phyloP scores from a whole-genome alignment of 805 yeast genomes.

The Candida montana region DNA sequence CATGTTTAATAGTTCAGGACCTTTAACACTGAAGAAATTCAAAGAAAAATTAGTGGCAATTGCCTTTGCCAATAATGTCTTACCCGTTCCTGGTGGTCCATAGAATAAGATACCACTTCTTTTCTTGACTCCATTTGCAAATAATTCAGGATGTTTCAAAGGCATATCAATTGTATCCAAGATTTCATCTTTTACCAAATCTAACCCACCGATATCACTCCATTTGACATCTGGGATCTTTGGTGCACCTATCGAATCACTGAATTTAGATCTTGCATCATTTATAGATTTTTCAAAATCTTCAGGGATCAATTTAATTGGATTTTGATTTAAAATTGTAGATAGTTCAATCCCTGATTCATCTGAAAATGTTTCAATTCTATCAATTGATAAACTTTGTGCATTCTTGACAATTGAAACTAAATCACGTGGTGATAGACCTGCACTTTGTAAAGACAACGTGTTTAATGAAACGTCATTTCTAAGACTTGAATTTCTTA shows the following conservation, averaged over 20 bases:
- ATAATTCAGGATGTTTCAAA: conserved; percentile 84
- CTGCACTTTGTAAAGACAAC: conserved; percentile 85
- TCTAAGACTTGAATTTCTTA: conserved; percentile 29
- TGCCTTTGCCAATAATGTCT: conserved; percentile 91
- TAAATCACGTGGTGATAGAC: conserved; percentile 81
- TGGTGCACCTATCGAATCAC: conserved; percentile 96
- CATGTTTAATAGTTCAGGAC: conserved; percentile 95
- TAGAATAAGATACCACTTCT: conserved; percentile 91
- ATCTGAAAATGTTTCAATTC: conserved; percentile 33
- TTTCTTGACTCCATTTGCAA: conserved; percentile 83
- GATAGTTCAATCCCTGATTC: conserved; percentile 9
- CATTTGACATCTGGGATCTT: conserved; percentile 90
- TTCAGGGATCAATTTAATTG: conserved; percentile 44
- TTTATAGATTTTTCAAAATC: conserved; percentile 70
- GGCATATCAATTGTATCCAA: conserved; percentile 96
- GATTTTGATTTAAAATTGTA: conserved; percentile 39
- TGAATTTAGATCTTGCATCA: conserved; percentile 79
- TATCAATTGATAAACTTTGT: conserved; percentile 47
- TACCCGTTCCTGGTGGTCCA: conserved; percentile 99
- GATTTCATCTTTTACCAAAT: conserved; percentile 83
- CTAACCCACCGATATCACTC: conserved; percentile 97
- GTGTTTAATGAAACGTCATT: conserved; percentile 50
- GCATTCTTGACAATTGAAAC: conserved; percentile 65
- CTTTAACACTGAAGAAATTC: conserved; percentile 94
- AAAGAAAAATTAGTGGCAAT: conserved; percentile 93